Evolutionary conservation across 768 basidiomycete species (phyloP).

Genomic region (Pleurotus citrinopileatus): DNA sequence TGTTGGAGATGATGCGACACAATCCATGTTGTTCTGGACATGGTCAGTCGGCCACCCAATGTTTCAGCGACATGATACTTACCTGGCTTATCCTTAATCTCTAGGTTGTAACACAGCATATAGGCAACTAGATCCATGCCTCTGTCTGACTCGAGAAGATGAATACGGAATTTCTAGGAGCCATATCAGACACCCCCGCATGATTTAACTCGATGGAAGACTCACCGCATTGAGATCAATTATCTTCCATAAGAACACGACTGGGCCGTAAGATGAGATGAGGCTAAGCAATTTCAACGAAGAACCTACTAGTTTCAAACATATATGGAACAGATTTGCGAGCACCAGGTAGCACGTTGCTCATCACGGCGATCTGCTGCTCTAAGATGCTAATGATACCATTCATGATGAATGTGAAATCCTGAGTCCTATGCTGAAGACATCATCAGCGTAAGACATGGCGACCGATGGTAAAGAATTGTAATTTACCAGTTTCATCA

Average conservation of each 20-base stretch:
- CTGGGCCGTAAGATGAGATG: constrained; percentile 30
- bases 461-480: constrained; percentile 7
- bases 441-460: constrained; percentile 12
- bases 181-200: background rate
- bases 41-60: constrained; percentile 8
- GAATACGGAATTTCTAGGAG: constrained; percentile 86
- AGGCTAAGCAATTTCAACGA: background rate
- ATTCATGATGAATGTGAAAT: constrained; percentile 80
- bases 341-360: constrained; percentile 82
- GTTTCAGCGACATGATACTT: constrained; percentile 23
- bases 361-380: constrained; percentile 72
- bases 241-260: constrained; percentile 87
- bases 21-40: constrained; percentile 83
- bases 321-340: constrained; percentile 79
- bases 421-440: constrained; percentile 80
- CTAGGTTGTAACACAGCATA: constrained; percentile 77
- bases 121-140: constrained; percentile 75
- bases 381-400: constrained; percentile 69
- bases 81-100: constrained; percentile 95
- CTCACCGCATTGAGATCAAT: constrained; percentile 89
- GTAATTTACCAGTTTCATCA: constrained; percentile 76
- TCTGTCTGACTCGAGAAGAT: constrained; percentile 77
- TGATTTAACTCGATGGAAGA: background rate
- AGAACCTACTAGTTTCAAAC: constrained; percentile 71
- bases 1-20: constrained; percentile 86